These are phyloP conservation scores for Pseudocohnilembus persalinus DNA, from an alignment of 169 alveolate species.

Conservation along the genomic window DNA sequence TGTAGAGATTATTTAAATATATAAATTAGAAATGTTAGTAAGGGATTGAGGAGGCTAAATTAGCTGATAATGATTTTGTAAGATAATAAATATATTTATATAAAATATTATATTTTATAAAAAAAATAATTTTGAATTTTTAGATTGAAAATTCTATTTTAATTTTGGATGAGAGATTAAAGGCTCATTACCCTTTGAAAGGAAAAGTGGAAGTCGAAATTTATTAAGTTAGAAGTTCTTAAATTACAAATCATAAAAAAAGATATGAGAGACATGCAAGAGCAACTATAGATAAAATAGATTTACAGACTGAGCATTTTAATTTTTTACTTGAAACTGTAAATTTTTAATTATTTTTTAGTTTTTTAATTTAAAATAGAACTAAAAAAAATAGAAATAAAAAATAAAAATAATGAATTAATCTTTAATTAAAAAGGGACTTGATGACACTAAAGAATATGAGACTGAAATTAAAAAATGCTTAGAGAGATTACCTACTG, in stretches of 20 bases:
- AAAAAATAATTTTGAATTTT: not conserved
- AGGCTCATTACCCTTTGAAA: constrained; percentile 81
- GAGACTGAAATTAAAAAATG: constrained; percentile 54
- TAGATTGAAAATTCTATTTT: constrained; percentile 39
- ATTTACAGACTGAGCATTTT: constrained; percentile 70
- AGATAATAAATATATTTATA: not conserved
- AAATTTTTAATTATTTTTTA: too few relatives aligned
- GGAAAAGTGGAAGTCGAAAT: constrained; percentile 86
- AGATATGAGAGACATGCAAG: constrained; percentile 79
- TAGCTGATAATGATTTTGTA: constrained; percentile 17
- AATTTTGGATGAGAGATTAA: constrained; percentile 60
- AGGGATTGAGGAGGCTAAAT: constrained; percentile 19
- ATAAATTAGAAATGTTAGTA: not conserved
- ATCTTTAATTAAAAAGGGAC: constrained; percentile 40
- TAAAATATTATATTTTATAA: too few relatives aligned
- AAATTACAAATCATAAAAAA: constrained; percentile 79
- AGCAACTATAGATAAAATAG: constrained; percentile 58
- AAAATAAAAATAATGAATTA: too few relatives aligned
- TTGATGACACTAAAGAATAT: constrained; percentile 62
- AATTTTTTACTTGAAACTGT: constrained; percentile 48
- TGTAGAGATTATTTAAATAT: constrained; percentile 1
- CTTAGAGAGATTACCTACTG: constrained; percentile 49
- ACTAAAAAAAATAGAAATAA: too few relatives aligned
- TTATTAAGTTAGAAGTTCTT: constrained; percentile 68
- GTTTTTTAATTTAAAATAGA: too few relatives aligned